These are phyloP conservation scores for Aspergillus aculeatus DNA, from an alignment of 2,329 filamentous ascomycete genomes.

Conservation along the genomic window DNA sequence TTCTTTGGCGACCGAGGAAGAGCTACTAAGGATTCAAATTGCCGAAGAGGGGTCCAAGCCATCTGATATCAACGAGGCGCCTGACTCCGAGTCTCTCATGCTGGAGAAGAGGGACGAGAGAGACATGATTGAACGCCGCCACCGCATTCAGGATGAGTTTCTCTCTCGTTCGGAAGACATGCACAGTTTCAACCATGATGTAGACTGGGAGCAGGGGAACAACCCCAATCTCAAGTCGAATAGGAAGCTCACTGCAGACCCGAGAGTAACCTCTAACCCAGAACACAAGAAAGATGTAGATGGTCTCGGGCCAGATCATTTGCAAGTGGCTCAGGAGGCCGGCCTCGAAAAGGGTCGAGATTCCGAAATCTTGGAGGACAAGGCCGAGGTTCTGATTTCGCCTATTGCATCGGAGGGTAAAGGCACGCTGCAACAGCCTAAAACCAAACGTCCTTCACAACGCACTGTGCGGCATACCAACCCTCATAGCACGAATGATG, in stretches of 20 bases:
- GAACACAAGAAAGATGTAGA: conserved; percentile 73
- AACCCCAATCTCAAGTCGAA: conserved; percentile 57
- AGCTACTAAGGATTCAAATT: conserved; percentile 60
- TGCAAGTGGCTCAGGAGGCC: conserved; percentile 63
- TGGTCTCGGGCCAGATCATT: conserved; percentile 73
- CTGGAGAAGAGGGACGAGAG: conserved; percentile 41
- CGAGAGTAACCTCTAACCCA: conserved; percentile 59
- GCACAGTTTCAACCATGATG: conserved; percentile 74
- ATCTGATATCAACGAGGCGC: conserved; percentile 21
- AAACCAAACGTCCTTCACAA: conserved; percentile 48
- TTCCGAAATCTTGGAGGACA: conserved; percentile 63
- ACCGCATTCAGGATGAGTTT: conserved; percentile 55
- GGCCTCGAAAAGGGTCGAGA: conserved; percentile 67
- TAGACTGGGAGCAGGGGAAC: conserved; percentile 60
- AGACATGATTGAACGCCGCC: conserved; percentile 44
- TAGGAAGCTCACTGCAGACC: conserved; percentile 57
- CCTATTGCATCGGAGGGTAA: conserved; percentile 64
- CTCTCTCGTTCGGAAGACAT: conserved; percentile 56
- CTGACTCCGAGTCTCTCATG: conserved; percentile 32
- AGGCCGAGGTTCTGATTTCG: conserved; percentile 69
- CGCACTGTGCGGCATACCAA: conserved; percentile 26
- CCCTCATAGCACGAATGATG: conserved; percentile 19
- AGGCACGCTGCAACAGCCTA: conserved; percentile 56
- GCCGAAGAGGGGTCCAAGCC: conserved; percentile 45
- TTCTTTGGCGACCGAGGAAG: conserved; percentile 66